Evolutionary conservation across 108 stramenopile species (phyloP), one percentile per base, ranked within the genome.

Genomic region (Fragilariopsis cylindrus): DNA sequence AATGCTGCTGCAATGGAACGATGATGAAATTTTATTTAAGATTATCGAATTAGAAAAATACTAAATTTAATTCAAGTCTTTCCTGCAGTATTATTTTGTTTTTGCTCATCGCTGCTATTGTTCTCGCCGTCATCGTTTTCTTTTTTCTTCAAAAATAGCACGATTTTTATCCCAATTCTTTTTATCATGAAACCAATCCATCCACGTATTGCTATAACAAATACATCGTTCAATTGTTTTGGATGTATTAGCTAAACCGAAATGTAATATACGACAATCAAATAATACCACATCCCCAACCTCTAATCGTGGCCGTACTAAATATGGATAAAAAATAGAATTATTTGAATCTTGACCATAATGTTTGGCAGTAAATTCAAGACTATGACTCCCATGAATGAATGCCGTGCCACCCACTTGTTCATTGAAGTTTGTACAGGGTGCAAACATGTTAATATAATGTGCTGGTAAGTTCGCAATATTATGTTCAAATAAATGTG

Each of bases 111-210:
- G 15, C n/a, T 53, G 30, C 30, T 30, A 30, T 30, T 30, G 30
- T 30, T 30, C 30, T 30, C 30, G 30, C 30, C 30, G 30, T 30
- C 30, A 30, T 30, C 30, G 30, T 65, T 65, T 21, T n/a, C n/a
- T n/a, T 12, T 66, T 0, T 7, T 49, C 53, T 43, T 73, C 74
- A 71, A 90, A 90, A 9, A 90, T 84, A 9, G 62, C 44, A 46
- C 71, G 64, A 11, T 75, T 54, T 42, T 90, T 69, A 65, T 92
- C 81, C 88, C 88, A 92, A 70, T 92, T 92, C 70, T 93, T 96
- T 8, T 92, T 90, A 81, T 96, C 96, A 55, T 88, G 86, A 72
- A 93, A 96, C 93, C 92, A 96, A 19, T 72, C 60, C 54, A 90
- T 86, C 9, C 89, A 87, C 46, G 85, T 81, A 72, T 94, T 96